These are phyloP conservation scores for Lojkania enalia DNA, from an alignment of 2,329 filamentous ascomycete species.

Conservation along the genomic window DNA sequence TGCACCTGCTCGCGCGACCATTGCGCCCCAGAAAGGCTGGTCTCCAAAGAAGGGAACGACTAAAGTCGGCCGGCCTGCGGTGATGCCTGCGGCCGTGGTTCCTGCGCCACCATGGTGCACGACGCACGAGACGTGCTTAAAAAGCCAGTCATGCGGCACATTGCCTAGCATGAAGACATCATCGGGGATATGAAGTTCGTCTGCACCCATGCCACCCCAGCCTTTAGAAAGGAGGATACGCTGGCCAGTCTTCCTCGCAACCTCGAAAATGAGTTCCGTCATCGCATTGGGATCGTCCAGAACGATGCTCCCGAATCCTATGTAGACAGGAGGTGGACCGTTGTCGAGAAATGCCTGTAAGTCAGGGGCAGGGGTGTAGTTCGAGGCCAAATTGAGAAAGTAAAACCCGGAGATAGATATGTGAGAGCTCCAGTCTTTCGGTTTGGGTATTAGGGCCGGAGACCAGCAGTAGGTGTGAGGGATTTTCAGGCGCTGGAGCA, in stretches of 20 bases:
- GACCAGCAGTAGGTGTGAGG: constrained; percentile 52
- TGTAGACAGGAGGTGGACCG: constrained; percentile 34
- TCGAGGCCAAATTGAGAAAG: constrained; percentile 26
- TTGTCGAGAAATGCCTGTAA: constrained; percentile 27
- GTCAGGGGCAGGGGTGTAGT: constrained; percentile 23
- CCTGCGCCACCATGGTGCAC: constrained; percentile 79
- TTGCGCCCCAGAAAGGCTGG: constrained; percentile 62
- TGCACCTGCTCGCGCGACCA: constrained; percentile 56
- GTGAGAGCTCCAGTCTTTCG: constrained; percentile 15
- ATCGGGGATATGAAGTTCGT: constrained; percentile 59
- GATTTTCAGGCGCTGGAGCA: constrained; percentile 43
- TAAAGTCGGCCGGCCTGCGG: constrained; percentile 54
- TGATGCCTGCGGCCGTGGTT: constrained; percentile 59
- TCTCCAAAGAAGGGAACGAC: constrained; percentile 63
- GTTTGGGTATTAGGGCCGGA: constrained; percentile 1
- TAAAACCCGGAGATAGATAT: constrained; percentile 31
- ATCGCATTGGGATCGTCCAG: constrained; percentile 32
- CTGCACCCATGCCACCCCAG: constrained; percentile 76
- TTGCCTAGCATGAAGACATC: constrained; percentile 74
- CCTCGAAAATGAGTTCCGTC: constrained; percentile 33
- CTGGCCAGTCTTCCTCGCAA: constrained; percentile 57
- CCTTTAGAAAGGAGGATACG: constrained; percentile 79
- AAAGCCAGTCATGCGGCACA: constrained; percentile 83
- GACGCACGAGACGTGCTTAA: constrained; percentile 74
- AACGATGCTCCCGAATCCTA: constrained; percentile 38